A percentile compares a stretch with the other conserved stretches of the same genome.
These are phyloP conservation scores for Skeletonema potamos DNA, from an alignment of 108 stramenopile genomes.

Conservation along the genomic window DNA sequence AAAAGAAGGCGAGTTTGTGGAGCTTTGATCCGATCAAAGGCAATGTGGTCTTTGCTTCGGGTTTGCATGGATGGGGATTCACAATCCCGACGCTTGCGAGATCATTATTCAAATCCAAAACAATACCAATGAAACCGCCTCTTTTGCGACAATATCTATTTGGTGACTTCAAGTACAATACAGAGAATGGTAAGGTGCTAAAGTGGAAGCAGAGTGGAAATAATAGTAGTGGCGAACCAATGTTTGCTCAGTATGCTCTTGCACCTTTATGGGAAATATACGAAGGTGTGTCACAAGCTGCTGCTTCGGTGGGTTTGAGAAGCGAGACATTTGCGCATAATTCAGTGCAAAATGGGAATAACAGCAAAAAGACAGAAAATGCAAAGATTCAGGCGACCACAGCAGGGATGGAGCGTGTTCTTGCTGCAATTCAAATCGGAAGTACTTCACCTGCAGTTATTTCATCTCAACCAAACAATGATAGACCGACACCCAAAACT, in stretches of 20 bases:
- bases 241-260: slow-evolving; percentile 81
- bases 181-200: slow-evolving; percentile 60
- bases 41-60: slow-evolving; percentile 95
- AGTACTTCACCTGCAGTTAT: slow-evolving; percentile 39
- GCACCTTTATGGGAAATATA: slow-evolving; percentile 81
- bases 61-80: slow-evolving; percentile 96
- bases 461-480: slow-evolving; percentile 6
- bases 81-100: slow-evolving; percentile 72
- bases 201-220: slow-evolving; percentile 65
- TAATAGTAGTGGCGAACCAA: slow-evolving; percentile 40
- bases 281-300: slow-evolving; percentile 67
- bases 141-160: slow-evolving; percentile 74
- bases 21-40: slow-evolving; percentile 92
- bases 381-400: slow-evolving; percentile 67
- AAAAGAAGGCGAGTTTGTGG: slow-evolving; percentile 69
- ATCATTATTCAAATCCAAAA: slow-evolving; percentile 72
- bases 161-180: slow-evolving; percentile 72
- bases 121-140: slow-evolving; percentile 69
- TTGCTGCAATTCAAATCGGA: slow-evolving; percentile 55
- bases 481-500: slow-evolving; percentile 20
- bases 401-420: slow-evolving; percentile 72
- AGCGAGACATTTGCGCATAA: slow-evolving; percentile 58
- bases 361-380: slow-evolving; percentile 19
- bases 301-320: slow-evolving; percentile 47
- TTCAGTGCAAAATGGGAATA: slow-evolving; percentile 1